Conservation (phyloP, 257 asterid species). For the Nicotiana paniculata region DNA sequence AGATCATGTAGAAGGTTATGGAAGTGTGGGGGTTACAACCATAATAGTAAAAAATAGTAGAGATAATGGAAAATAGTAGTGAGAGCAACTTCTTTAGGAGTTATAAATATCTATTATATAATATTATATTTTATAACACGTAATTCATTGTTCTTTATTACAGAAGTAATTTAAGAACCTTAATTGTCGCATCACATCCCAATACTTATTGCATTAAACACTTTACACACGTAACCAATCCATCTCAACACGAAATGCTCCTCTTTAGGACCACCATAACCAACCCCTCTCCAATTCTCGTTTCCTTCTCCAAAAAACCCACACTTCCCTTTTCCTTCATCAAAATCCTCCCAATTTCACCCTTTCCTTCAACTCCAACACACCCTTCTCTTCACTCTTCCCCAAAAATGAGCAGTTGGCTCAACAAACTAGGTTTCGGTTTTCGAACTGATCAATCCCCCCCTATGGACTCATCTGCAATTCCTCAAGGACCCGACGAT, state of each 20-base stretch:
- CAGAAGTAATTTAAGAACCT: no score
- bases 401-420: constrained; percentile 50
- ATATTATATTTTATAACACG: no score
- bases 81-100: no score
- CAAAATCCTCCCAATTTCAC: not conserved
- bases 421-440: constrained; percentile 68
- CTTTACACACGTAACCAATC: not conserved
- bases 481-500: constrained; percentile 72
- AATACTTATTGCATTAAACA: no score
- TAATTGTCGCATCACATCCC: no score
- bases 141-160: no score
- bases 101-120: no score
- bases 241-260: constrained; percentile 21
- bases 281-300: not conserved
- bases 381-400: constrained; percentile 20
- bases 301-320: not conserved
- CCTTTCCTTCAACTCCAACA: not conserved
- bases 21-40: no score
- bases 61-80: no score
- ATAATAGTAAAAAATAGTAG: no score
- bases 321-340: not conserved
- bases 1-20: no score
- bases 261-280: constrained; percentile 30
- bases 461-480: constrained; percentile 32
- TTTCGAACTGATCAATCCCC: constrained; percentile 30